Conservation (phyloP, 768 basidiomycete species). For the Suillus occidentalis region DNA sequence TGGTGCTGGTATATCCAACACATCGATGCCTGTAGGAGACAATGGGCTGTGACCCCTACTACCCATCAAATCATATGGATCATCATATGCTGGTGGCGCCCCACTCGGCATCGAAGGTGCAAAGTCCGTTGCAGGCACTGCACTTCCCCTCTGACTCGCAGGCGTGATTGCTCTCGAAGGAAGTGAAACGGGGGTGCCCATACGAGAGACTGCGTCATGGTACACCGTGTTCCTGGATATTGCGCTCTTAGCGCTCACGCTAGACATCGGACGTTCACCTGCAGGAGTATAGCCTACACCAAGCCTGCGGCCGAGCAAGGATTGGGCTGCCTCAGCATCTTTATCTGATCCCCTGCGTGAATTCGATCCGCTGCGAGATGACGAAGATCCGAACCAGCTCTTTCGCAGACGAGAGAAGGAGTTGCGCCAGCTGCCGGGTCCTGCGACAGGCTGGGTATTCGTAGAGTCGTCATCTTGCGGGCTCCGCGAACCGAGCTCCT, state of each 20-base stretch:
- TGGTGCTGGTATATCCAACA: constrained; percentile 57
- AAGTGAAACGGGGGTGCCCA: constrained; percentile 40
- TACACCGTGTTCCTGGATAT: constrained; percentile 57
- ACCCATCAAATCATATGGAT: constrained; percentile 30
- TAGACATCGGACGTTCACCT: constrained; percentile 56
- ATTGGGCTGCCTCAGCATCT: constrained; percentile 48
- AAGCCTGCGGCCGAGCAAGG: constrained; percentile 34
- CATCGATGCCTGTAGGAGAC: constrained; percentile 37
- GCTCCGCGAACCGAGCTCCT: constrained; percentile 30
- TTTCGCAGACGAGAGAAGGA: constrained; percentile 51
- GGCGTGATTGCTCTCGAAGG: constrained; percentile 51
- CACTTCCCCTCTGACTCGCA: constrained; percentile 27
- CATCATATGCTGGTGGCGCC: constrained; percentile 34
- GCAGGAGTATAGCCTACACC: constrained; percentile 40
- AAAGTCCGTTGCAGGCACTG: constrained; percentile 8
- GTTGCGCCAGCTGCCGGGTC: constrained; percentile 32
- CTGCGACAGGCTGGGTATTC: constrained; percentile 17
- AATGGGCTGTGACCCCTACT: constrained; percentile 26
- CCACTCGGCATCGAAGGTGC: constrained; percentile 21
- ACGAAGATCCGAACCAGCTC: constrained; percentile 56
- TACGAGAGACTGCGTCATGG: constrained; percentile 57
- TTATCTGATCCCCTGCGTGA: constrained; percentile 34
- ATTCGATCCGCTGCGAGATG: constrained; percentile 29
- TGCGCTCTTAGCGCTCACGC: constrained; percentile 53
- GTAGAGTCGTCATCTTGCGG: constrained; percentile 22